phyloP scores from a whole-genome alignment of 139 green algal species.

The Coccomyxa sp. region DNA sequence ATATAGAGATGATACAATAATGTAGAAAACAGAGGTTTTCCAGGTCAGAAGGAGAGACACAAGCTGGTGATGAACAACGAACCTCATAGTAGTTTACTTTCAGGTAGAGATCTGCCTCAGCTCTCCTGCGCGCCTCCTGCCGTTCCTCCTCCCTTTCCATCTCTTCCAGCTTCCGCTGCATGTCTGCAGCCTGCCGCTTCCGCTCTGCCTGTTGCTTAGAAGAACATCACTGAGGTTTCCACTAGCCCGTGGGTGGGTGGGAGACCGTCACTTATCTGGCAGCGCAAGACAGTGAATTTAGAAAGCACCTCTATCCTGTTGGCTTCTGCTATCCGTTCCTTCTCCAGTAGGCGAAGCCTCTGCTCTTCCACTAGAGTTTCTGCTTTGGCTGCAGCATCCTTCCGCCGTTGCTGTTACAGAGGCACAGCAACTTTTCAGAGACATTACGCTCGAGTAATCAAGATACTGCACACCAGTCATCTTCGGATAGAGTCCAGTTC shows the following conservation, averaged over 20 bases:
- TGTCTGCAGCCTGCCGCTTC: neutral
- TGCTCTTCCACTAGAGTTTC: conserved; percentile 6
- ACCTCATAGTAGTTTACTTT: conserved; percentile 13
- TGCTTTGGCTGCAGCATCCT: neutral
- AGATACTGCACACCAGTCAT: too few relatives aligned
- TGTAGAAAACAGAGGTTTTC: too few relatives aligned
- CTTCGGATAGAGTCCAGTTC: too few relatives aligned
- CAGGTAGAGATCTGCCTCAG: conserved; percentile 4
- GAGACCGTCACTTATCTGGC: too few relatives aligned
- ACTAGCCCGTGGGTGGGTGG: too few relatives aligned
- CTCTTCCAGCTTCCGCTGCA: neutral
- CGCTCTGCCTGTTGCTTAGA: neutral
- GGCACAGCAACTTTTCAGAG: too few relatives aligned
- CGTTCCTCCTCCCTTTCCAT: conserved; percentile 3
- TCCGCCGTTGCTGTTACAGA: neutral
- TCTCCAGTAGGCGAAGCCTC: conserved; percentile 1
- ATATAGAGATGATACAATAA: too few relatives aligned
- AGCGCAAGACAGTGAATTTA: neutral
- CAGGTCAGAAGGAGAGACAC: too few relatives aligned
- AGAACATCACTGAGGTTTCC: too few relatives aligned
- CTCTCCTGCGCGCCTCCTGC: conserved; percentile 3
- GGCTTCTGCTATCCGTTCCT: conserved; percentile 2
- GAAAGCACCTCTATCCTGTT: neutral
- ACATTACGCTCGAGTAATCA: too few relatives aligned
- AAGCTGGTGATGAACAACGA: too few relatives aligned